Conservation (phyloP, 1,139 yeast genomes). For the Scheffersomyces cryptocercus region DNA sequence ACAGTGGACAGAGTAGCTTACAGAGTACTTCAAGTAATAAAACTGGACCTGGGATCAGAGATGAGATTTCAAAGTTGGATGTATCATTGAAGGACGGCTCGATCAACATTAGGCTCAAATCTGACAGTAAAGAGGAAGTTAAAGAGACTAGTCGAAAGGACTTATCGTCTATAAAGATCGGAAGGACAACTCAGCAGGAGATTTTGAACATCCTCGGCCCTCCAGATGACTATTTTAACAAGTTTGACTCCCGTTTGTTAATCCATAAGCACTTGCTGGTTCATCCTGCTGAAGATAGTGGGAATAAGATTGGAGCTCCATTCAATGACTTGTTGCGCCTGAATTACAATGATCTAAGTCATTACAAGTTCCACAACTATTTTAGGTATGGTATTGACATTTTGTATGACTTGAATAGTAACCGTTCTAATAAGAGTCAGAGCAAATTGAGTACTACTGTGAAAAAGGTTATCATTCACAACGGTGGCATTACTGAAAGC, state of each 20-base stretch:
- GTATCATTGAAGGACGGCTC: conserved; percentile 5
- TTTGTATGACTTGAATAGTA: conserved; percentile 42
- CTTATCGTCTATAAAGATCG: conserved; percentile 21
- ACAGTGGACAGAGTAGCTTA: not conserved
- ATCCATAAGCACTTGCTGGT: conserved; percentile 34
- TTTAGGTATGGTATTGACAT: conserved; percentile 55
- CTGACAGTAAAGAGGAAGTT: not conserved
- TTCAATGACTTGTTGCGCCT: not conserved
- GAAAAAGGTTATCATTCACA: conserved; percentile 48
- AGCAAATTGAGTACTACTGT: conserved; percentile 27
- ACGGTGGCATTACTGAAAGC: conserved; percentile 50
- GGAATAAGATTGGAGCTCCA: not conserved
- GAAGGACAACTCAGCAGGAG: conserved; percentile 51
- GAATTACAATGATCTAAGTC: conserved; percentile 16
- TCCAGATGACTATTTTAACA: conserved; percentile 54
- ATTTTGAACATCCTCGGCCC: conserved; percentile 51
- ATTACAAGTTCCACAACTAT: conserved; percentile 55
- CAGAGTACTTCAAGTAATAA: not conserved
- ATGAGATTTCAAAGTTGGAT: not conserved
- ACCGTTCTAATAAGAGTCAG: conserved; percentile 14
- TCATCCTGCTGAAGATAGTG: not conserved
- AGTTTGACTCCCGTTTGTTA: conserved; percentile 45
- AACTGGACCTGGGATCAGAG: not conserved
- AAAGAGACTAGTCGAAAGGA: not conserved
- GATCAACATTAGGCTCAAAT: conserved; percentile 3